phyloP scores from a whole-genome alignment of 805 yeast genomes.

The Tetrapisispora iriomotensis region DNA sequence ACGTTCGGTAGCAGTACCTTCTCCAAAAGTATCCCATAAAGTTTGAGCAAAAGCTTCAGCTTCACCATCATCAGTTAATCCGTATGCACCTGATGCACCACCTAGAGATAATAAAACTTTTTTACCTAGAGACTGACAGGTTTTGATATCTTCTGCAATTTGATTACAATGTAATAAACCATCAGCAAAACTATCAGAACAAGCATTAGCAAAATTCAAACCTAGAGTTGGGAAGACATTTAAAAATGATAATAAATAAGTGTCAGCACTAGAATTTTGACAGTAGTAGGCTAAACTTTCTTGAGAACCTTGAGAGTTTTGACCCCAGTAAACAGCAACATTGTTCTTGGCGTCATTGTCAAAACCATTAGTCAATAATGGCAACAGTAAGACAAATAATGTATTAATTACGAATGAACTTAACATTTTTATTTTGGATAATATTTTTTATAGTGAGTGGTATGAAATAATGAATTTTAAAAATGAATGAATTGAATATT shows the following conservation, averaged over 20 bases:
- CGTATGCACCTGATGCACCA: conserved; percentile 76
- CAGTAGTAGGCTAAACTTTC: conserved; percentile 46
- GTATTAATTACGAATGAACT: background rate
- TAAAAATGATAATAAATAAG: conserved; percentile 63
- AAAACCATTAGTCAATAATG: conserved; percentile 18
- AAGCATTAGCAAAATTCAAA: conserved; percentile 50
- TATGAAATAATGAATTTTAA: too few relatives aligned
- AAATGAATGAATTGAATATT: too few relatives aligned
- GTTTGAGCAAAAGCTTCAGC: conserved; percentile 54
- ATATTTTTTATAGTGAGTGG: too few relatives aligned
- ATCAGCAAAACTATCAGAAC: conserved; percentile 32
- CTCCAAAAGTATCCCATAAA: conserved; percentile 55
- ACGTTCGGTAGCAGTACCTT: conserved; percentile 46
- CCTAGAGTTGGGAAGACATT: conserved; percentile 45
- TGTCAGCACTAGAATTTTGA: conserved; percentile 56
- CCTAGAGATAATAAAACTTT: conserved; percentile 64
- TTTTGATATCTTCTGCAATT: conserved; percentile 58
- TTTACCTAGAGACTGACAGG: conserved; percentile 74
- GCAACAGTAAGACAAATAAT: conserved; percentile 32
- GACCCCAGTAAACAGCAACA: conserved; percentile 87
- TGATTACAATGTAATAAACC: conserved; percentile 38
- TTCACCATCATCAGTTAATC: conserved; percentile 73
- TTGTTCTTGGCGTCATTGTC: conserved; percentile 39
- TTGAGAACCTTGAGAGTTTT: conserved; percentile 59
- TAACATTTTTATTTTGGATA: background rate